phyloP scores from a whole-genome alignment of 1,284 basidiomycete genomes.

The Sporisorium iseilematis-ciliati region DNA sequence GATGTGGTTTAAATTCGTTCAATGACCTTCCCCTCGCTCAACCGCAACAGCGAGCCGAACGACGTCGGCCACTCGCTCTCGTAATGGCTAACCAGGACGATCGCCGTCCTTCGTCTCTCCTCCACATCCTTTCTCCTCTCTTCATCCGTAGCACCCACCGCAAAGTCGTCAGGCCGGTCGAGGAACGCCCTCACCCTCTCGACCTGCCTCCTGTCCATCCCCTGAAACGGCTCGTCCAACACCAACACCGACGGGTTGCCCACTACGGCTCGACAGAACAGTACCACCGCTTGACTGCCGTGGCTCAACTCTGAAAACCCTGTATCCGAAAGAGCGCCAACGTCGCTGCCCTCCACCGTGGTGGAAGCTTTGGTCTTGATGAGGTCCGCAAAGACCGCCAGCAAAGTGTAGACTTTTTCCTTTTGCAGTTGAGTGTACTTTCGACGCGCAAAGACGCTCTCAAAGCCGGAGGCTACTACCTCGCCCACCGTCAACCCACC shows the following conservation, averaged over 20 bases:
- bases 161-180: slow-evolving; percentile 35
- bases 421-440: slow-evolving; percentile 26
- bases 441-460: slow-evolving; percentile 59
- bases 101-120: slow-evolving; percentile 36
- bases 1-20: slow-evolving; percentile 35
- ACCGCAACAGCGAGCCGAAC: slow-evolving; percentile 54
- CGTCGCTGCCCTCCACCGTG: neutral
- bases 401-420: slow-evolving; percentile 31
- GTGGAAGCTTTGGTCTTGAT: slow-evolving; percentile 18
- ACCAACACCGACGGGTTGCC: slow-evolving; percentile 58
- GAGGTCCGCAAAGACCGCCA: slow-evolving; percentile 50
- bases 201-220: slow-evolving; percentile 60
- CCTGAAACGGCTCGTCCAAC: slow-evolving; percentile 68
- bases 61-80: slow-evolving; percentile 63
- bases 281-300: slow-evolving; percentile 63
- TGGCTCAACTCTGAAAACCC: slow-evolving; percentile 49
- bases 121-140: slow-evolving; percentile 22
- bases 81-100: slow-evolving; percentile 67
- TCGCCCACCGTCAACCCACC: slow-evolving; percentile 63
- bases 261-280: slow-evolving; percentile 63
- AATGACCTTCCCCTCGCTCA: slow-evolving; percentile 52
- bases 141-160: slow-evolving; percentile 9
- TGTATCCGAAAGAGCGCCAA: slow-evolving; percentile 23
- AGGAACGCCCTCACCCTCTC: slow-evolving; percentile 50
- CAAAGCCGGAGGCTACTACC: slow-evolving; percentile 61